Evolutionary conservation across 441 rosid genomes (phyloP), one percentile per base, ranked within the genome.

Genomic region (Gossypium gossypioides): DNA sequence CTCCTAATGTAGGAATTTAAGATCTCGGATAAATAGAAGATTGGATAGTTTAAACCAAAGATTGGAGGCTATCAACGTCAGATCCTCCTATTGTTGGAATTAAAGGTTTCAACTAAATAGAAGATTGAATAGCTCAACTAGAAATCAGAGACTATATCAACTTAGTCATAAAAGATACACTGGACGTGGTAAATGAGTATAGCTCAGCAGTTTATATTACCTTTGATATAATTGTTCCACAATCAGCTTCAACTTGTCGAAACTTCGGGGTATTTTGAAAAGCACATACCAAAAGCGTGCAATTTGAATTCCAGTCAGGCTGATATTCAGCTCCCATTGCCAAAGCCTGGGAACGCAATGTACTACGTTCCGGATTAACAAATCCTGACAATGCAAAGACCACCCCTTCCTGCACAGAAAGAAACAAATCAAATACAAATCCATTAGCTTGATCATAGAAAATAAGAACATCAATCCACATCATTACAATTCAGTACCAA

Each of bases 251-350:
- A 58, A 92, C 99, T 78, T 91, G 99, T 63, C 91, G 90, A 68
- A 87, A 95, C 86, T 95, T 95, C 3, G 98, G 99, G 73, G 99
- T 95, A 74, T 86, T 91, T 9, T 81, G 83, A 80, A 91, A 95
- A 55, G 98, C 98, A 79, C 89, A 92, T 63, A 91, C 86, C 84
- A 92, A 77, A 60, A 92, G 87, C 0, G 99, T 92, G 75, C 95
- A 88, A 69, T 82, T 86, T 6, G 98, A 81, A 77, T 83, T 84
- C 99, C 99, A 91, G 60, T 88, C 97, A 61, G 90, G 88, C 68
- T 84, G 85, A 80, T 86, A 92, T 51, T 83, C 86, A 1, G 99
- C 98, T 68, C 98, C 98, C 98, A 95, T 92, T 40, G 86, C 85
- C 78, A 95, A 70, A 18, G 96, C 99, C 72, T 86, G 88, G 0